These are phyloP conservation scores for Rhodotorula sp. DNA, from an alignment of 1,284 basidiomycete genomes.

Conservation along the genomic window DNA sequence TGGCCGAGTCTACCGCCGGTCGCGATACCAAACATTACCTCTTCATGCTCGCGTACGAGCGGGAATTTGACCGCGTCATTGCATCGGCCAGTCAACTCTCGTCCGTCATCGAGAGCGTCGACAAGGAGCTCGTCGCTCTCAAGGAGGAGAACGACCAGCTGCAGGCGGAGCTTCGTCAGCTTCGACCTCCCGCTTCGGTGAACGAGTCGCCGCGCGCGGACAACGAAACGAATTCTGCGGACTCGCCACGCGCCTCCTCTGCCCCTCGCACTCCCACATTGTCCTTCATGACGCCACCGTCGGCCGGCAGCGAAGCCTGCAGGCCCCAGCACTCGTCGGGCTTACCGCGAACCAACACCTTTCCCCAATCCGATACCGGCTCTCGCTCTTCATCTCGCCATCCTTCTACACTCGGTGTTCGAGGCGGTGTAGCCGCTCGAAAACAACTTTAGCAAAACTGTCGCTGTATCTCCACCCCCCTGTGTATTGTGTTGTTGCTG, in stretches of 20 bases:
- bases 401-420: neutral
- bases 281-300: neutral
- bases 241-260: neutral
- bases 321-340: no score
- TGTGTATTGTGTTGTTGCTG: neutral
- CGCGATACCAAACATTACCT: slow-evolving; percentile 31
- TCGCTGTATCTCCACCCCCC: neutral
- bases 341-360: no score
- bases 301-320: no score
- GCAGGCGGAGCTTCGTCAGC: neutral
- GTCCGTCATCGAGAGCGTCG: neutral
- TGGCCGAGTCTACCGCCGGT: slow-evolving; percentile 5
- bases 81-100: slow-evolving; percentile 24
- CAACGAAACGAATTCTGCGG: no score
- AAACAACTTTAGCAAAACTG: no score
- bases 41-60: slow-evolving; percentile 36
- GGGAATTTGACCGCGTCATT: slow-evolving; percentile 27
- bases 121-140: neutral
- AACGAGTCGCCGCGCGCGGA: no score
- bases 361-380: no score
- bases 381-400: neutral
- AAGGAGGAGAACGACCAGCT: slow-evolving; percentile 1
- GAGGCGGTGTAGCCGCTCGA: neutral
- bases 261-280: neutral
- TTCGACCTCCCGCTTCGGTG: neutral